These are phyloP conservation scores for Cymbopogon flexuosus DNA, from an alignment of 202 grass and related monocot genomes.

Conservation along the genomic window DNA sequence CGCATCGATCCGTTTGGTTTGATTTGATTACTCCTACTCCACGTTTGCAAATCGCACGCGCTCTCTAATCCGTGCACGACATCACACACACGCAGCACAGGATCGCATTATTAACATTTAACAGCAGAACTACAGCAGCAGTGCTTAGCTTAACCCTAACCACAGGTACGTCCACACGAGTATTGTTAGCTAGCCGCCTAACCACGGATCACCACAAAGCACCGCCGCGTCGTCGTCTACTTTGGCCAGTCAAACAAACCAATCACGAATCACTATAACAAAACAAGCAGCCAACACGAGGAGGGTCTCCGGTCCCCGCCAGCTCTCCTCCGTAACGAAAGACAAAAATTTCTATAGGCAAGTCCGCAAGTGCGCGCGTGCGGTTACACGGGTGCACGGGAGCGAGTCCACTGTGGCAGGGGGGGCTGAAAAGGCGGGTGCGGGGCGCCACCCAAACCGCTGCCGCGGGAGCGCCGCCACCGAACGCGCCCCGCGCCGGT, in stretches of 20 bases:
- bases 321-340: no score
- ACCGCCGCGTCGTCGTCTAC: neutral
- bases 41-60: no score
- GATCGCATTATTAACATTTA: no score
- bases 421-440: constrained; percentile 9
- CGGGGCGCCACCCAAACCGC: constrained; percentile 11
- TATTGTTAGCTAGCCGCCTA: neutral
- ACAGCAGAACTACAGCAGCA: no score
- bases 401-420: neutral
- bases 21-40: no score
- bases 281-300: neutral
- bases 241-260: constrained; percentile 14
- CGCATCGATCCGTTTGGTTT: no score
- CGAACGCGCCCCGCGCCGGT: constrained; percentile 21
- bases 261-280: neutral
- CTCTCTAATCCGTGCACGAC: no score
- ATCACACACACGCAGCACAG: no score
- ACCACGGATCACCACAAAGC: neutral
- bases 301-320: no score
- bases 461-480: constrained; percentile 47
- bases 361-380: neutral
- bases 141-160: neutral
- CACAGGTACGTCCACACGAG: neutral
- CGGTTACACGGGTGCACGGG: neutral
- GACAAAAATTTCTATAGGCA: no score